Evolutionary conservation across 352 stramenopile species (phyloP).

Genomic region (Phytophthora megakarya): DNA sequence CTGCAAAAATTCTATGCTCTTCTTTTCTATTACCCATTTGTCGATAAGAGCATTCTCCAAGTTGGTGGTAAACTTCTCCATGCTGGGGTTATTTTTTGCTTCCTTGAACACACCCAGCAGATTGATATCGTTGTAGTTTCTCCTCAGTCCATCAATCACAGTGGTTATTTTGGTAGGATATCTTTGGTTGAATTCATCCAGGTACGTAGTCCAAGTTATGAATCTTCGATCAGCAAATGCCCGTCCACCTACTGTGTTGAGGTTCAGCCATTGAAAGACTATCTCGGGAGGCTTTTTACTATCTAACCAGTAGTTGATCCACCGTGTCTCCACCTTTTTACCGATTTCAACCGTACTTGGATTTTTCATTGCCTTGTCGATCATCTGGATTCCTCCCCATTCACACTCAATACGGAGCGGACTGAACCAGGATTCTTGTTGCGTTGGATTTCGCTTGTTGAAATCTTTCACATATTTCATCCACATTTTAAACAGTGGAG

Average conservation of each 20-base stretch:
- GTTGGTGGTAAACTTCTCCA: too few relatives aligned
- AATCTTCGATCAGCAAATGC: background rate
- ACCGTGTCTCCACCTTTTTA: background rate
- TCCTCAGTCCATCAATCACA: background rate
- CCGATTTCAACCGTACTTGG: background rate
- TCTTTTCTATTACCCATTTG: too few relatives aligned
- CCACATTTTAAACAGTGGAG: background rate
- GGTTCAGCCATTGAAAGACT: background rate
- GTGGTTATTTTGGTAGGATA: background rate
- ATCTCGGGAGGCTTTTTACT: background rate
- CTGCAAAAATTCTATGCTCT: too few relatives aligned
- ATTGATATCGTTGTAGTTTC: background rate
- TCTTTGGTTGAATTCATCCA: background rate
- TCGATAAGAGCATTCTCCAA: too few relatives aligned
- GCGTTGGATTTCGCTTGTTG: background rate
- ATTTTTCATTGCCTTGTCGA: background rate
- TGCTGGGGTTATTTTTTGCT: too few relatives aligned
- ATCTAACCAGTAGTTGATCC: background rate
- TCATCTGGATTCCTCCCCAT: background rate
- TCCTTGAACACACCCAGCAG: too few relatives aligned
- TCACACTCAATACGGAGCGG: background rate
- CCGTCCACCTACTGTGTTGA: too few relatives aligned
- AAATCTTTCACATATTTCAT: background rate
- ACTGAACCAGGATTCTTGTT: background rate
- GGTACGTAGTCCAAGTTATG: background rate